Evolutionary conservation across 306 rosid genomes (phyloP), one percentile per base, ranked within the genome.

Genomic region (Glycine soja): DNA sequence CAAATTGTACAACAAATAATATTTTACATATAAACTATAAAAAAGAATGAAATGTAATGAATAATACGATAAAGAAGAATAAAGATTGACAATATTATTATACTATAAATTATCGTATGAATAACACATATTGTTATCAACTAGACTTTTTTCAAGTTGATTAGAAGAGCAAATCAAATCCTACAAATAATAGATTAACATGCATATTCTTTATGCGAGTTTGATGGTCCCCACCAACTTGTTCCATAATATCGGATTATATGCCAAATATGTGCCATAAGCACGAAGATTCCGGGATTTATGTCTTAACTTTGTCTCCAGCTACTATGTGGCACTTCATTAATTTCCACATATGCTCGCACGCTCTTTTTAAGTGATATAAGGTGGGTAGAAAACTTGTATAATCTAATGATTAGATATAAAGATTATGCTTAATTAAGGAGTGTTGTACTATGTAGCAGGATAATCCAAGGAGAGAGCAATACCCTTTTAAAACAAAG

Each of bases 231-330:
- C 89, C 78, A 70, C 38, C 14, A 2, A 64, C 40, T 69, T 79
- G 50, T 75, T 83, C 81, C 77, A 86, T 81, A 16, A 82, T 61
- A 92, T 89, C 80, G 79, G 93, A 92, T 90, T 91, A 89, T 88
- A 83, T 91, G 97, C 89, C 80, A 85, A 87, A 85, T 46, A 46
- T 93, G 91, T 84, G 83, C 83, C 87, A 73, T 83, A 63, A 89
- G 51, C 81, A 63, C 57, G 79, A 80, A 62, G 62, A 78, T 83
- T 73, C 82, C 15, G 74, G 85, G 86, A 91, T 82, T 86, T 79
- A 47, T 88, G 94, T 89, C 90, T 77, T 80, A 76, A 79, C 79
- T 59, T 87, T 90, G 92, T 92, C 92, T 86, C 87, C 82, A 80
- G 75, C 87, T 86, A 86, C 79, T 76, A 65, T 75, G 64, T 70